phyloP scores from a whole-genome alignment of 371 early-diverging fungal species.

The Dichotomocladium elegans region DNA sequence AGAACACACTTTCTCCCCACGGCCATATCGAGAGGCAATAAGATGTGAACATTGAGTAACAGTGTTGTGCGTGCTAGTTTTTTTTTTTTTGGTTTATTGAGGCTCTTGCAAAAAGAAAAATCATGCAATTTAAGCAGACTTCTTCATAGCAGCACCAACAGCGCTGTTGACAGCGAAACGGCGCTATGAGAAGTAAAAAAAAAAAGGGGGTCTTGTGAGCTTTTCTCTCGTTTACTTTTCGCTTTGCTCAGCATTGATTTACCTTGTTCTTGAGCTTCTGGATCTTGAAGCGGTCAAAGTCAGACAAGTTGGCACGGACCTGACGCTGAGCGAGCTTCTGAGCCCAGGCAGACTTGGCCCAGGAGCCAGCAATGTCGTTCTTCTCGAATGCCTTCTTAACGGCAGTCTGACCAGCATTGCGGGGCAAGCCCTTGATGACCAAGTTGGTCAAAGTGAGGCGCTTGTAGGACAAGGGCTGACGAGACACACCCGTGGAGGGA shows the following conservation, averaged over 20 bases:
- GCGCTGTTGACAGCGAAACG: constrained; percentile 40
- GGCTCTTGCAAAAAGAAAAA: constrained; percentile 3
- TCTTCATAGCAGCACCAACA: constrained; percentile 42
- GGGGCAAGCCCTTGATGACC: constrained; percentile 84
- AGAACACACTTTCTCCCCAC: no score
- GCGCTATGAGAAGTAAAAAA: constrained; percentile 23
- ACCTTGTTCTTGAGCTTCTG: constrained; percentile 81
- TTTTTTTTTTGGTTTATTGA: constrained; percentile 3
- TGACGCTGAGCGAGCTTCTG: constrained; percentile 86
- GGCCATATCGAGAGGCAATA: no score
- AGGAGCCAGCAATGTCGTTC: constrained; percentile 74
- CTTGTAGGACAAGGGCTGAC: constrained; percentile 85
- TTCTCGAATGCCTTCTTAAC: constrained; percentile 85
- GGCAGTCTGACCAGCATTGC: constrained; percentile 72
- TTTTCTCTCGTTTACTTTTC: neutral
- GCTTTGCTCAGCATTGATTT: constrained; percentile 9
- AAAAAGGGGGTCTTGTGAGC: neutral
- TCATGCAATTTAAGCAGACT: constrained; percentile 17
- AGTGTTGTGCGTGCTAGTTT: no score
- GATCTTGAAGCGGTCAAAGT: constrained; percentile 98
- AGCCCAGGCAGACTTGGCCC: constrained; percentile 91
- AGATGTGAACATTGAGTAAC: no score
- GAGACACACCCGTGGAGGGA: constrained; percentile 93
- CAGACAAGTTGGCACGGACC: constrained; percentile 77
- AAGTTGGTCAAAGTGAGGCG: constrained; percentile 88